These are phyloP conservation scores for Carex scoparia DNA, from an alignment of 176 grass and related monocot species.

Conservation along the genomic window DNA sequence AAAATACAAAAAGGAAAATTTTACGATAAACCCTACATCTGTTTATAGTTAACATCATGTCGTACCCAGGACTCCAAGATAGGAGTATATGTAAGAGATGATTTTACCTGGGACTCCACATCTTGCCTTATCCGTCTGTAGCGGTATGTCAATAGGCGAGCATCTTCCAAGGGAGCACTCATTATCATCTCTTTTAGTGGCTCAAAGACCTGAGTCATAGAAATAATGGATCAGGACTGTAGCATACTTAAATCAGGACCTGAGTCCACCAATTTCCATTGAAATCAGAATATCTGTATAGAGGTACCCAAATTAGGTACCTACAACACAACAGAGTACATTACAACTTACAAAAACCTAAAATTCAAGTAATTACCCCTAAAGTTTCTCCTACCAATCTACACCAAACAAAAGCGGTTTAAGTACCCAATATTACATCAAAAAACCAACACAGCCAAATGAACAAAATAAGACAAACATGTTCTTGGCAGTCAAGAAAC, in stretches of 20 bases:
- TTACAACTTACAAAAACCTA: no score
- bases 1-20: background rate
- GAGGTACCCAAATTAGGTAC: no score
- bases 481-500: no score
- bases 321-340: no score
- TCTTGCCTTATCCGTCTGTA: constrained; percentile 98
- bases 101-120: constrained; percentile 85
- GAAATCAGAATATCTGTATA: no score
- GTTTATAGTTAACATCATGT: background rate
- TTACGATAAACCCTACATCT: background rate
- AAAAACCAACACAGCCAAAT: no score
- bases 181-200: constrained; percentile 92
- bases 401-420: no score
- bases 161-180: constrained; percentile 96
- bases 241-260: background rate
- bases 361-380: no score
- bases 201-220: constrained; percentile 58
- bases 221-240: background rate
- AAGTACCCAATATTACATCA: no score
- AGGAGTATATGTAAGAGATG: background rate
- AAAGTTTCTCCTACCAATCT: no score
- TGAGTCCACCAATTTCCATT: no score
- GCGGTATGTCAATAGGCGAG: constrained; percentile 78
- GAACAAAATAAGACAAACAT: no score
- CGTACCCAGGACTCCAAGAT: constrained; percentile 60